Evolutionary conservation across 139 green algal genomes (phyloP), one percentile per base, ranked within the genome.

Genomic region (Klebsormidium nitens): DNA sequence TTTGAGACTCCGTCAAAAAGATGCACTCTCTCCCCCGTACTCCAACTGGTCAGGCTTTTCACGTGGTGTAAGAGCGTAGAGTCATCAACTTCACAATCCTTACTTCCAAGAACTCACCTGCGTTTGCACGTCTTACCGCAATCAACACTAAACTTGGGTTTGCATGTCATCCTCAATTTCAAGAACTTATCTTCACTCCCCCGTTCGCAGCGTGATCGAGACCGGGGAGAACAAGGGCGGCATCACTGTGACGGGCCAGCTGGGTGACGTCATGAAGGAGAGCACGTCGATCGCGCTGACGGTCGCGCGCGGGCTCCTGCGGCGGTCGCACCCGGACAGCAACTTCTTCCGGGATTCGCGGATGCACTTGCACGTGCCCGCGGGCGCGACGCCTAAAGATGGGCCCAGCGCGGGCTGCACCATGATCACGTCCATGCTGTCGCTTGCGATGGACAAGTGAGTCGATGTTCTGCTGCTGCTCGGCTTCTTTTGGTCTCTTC

Each of bases 211-310:
- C 47, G 61, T 61, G 17, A 42, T 29, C 26, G 71, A 72, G 36
- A 58, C 3, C 5, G 49, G 42, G 5, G 63, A 76, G n/a, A 69
- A 64, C 36, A 72, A 75, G 36, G 78, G 78, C 35, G 44, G 64
- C 6, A n/a, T 87, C 39, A 81, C 52, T 3, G 63, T 67, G 2
- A 86, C 80, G 0, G 91, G 93, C 11, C 89, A 96, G 80, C 83
- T 98, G 39, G 93, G 93, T 0, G 93, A 97, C 48, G 93, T 97
- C 26, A 97, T 99, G 90, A 91, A 88, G 59, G 94, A 98, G 84
- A 89, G 69, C 36, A 81, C 86, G 23, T 82, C 78, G 47, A 98
- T 99, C 71, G 94, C 92, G 3, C 89, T 96, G 81, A 95, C 91
- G 36, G 94, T 85, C 50, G 86, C 91, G 23, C 84, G 90, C 49